Evolutionary conservation across 305 asterid genomes (phyloP).

Genomic region (Fraxinus ornus): DNA sequence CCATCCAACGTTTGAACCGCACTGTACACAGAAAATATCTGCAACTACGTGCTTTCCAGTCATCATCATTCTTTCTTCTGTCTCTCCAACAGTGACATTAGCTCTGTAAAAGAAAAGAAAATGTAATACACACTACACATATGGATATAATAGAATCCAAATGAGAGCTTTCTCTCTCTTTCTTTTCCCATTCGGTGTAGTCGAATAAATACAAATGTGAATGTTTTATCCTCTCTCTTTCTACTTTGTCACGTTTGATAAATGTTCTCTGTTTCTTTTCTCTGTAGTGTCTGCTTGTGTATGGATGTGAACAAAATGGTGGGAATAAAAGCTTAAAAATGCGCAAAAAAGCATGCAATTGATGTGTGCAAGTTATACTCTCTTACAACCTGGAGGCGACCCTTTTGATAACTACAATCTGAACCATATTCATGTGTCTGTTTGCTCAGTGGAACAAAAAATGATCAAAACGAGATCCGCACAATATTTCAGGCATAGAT

Average conservation of each 20-base stretch:
- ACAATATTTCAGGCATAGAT: background rate
- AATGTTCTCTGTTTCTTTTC: background rate
- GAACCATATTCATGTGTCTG: background rate
- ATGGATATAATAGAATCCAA: background rate
- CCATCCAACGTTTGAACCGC: slow-evolving; percentile 89
- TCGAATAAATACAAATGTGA: background rate
- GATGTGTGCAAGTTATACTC: background rate
- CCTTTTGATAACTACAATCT: background rate
- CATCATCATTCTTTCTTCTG: slow-evolving; percentile 82
- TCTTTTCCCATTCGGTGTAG: background rate
- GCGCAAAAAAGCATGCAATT: background rate
- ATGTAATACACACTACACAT: background rate
- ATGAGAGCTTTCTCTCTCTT: background rate
- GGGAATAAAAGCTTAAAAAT: background rate
- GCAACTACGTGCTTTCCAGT: slow-evolving; percentile 83
- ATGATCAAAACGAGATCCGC: background rate
- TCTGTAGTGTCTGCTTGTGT: background rate
- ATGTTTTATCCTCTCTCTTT: background rate
- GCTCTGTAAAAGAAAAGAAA: slow-evolving; percentile 38
- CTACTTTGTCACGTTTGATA: background rate
- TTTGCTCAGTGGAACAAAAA: background rate
- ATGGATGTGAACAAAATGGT: background rate
- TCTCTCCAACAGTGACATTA: slow-evolving; percentile 66
- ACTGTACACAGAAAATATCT: slow-evolving; percentile 75
- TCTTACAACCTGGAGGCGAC: background rate